Conservation (phyloP, 2,329 filamentous ascomycete species). For the Colletotrichum musae region DNA sequence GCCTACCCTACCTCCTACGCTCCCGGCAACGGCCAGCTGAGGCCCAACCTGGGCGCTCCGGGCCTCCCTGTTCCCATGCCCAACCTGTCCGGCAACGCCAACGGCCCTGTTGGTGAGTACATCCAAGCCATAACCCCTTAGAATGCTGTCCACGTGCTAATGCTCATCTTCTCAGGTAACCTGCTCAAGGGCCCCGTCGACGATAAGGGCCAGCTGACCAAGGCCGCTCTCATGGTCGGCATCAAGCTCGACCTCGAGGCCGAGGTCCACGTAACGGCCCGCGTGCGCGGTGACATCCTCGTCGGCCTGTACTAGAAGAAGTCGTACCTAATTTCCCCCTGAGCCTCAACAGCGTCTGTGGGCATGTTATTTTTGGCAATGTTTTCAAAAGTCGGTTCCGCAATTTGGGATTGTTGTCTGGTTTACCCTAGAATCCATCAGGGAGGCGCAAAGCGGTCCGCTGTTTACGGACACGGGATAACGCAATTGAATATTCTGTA, state of each 20-base stretch:
- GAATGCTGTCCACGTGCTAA: not conserved
- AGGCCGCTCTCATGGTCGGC: slow-evolving; percentile 70
- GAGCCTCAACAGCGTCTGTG: not conserved
- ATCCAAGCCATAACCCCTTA: no score
- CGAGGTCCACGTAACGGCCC: slow-evolving; percentile 73
- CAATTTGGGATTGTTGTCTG: not conserved
- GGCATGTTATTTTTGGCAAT: not conserved
- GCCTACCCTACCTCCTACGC: slow-evolving; percentile 35
- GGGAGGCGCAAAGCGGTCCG: not conserved
- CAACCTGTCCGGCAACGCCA: slow-evolving; percentile 54
- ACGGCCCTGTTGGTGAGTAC: slow-evolving; percentile 46
- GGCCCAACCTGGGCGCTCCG: slow-evolving; percentile 21
- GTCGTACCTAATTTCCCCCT: not conserved
- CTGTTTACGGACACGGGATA: not conserved
- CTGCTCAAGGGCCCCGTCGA: slow-evolving; percentile 72
- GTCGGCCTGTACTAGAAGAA: slow-evolving; percentile 66
- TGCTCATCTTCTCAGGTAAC: slow-evolving; percentile 50
- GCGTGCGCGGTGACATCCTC: slow-evolving; percentile 72
- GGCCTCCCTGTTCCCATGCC: slow-evolving; percentile 47
- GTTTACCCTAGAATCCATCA: not conserved
- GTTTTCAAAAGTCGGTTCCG: not conserved
- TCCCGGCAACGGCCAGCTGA: slow-evolving; percentile 27
- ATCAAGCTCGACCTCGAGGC: slow-evolving; percentile 76
- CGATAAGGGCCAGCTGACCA: slow-evolving; percentile 70
- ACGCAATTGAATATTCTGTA: not conserved